Base-by-base conservation (phyloP, 2,329 filamentous ascomycete genomes). In the Cercospora berteroae region DNA sequence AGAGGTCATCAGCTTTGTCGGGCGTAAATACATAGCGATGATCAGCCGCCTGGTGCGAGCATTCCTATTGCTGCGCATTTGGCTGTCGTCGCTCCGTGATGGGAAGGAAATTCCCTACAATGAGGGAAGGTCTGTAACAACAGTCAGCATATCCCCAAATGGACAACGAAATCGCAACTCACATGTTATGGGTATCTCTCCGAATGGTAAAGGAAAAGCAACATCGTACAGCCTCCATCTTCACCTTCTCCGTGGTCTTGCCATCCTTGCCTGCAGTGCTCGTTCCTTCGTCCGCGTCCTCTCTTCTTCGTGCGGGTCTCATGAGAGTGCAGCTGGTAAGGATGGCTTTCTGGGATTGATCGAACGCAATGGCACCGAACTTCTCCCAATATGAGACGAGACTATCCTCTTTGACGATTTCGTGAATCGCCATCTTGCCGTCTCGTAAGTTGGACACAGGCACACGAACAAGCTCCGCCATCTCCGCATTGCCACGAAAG, bases 371-470 rank as follows among this genome's bases (percentile, higher is more conserved):
- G 5, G 93, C 94, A 60, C 94, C 94, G 76, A 99, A 99, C 76
- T 99, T 97, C 80, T 99, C 95, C 95, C 95, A 99, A 76, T 99
- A 99, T 74, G 92, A 92, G 64, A 98, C 95, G 68, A 97, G 87
- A 48, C 94, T 96, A 69, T 96, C 93, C 81, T 99, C 95, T 2
- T 93, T 93, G 55, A 99, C 88, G 70, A 99, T 96, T 78, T 99
- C 94, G 78, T 99, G 95, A 58, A 99, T 86, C 12, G 95, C 92
- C 71, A 98, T 90, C 75, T 96, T 96, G 69, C 95, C 95, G 82
- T 98, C 95, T 83, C 94, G 87, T 71, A 99, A 81, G 68, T 89
- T 89, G 74, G 97, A 94, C 73, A 97, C 94, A 0, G 93, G 93
- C 31, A 97, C 93, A 74, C 94, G 89, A 70, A 99, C 94, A 66